Base-by-base conservation (phyloP, 352 stramenopile genomes). In the Pythium chondricola region DNA sequence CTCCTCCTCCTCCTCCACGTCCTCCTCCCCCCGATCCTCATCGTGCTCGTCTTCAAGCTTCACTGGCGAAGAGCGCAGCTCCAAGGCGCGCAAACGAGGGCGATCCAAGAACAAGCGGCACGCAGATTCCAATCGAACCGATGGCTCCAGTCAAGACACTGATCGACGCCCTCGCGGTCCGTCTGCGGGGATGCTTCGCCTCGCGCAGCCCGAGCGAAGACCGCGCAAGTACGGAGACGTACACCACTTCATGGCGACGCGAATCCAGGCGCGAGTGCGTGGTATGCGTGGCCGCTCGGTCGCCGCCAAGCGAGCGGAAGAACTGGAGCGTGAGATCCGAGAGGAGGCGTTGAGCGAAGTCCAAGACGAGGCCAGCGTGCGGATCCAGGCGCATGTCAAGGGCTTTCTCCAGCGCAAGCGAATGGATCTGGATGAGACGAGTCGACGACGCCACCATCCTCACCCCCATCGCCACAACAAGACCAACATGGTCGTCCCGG, bases 361-460 rank as follows among this genome's bases (percentile, higher is more conserved):
- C 11, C 2, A 56, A 21, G 29, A 54, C 26, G 59, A 68, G 37
- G 54, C 53, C 2, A 58, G 45, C 30, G 51, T 63, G 6, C 55
- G 50, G 9, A 85, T 85, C 38, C 73, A 85, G 36, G 61, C 62
- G 1, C 56, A 56, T 43, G 42, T 66, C 11, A 63, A 71, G 33
- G 70, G 68, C 13, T 61, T 71, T 8, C 39, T 81, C 2, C 52
- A 38, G n/a, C 35, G 59, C 0, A 29, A 33, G 6, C 47, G 52
- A 1, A 20, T 57, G 14, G 32, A 18, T 1, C 10, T 35, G 3
- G 33, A 49, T 17, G 26, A 22, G 14, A 8, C 18, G 4, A 21
- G 27, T 50, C 31, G 54, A 51, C 14, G n/a, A 4, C 30, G 35
- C 10, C 33, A 51, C 31, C 27, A 36, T 18, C 27, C 30, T 27